phyloP scores from a whole-genome alignment of 192 early-diverging fungal species.

The Umbelopsis isabellina region DNA sequence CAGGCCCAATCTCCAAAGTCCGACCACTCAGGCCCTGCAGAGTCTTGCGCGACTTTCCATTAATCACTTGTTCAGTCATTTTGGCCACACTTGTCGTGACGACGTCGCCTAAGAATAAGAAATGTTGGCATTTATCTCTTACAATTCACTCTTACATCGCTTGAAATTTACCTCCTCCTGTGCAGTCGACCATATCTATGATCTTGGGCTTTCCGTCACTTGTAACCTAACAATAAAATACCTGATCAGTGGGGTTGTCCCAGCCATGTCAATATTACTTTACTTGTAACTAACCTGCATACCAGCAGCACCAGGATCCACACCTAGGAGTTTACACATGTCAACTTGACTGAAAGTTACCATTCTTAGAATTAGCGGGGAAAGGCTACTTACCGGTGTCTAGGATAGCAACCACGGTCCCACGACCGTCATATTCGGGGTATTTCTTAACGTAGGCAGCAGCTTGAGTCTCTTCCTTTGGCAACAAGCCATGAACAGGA shows the following conservation, averaged over 20 bases:
- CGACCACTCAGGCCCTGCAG: slow-evolving; percentile 78
- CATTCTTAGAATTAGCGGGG: neutral
- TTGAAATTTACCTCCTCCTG: slow-evolving; percentile 62
- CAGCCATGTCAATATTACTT: neutral
- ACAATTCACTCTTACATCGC: neutral
- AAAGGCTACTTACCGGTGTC: slow-evolving; percentile 68
- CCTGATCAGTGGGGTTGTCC: no score
- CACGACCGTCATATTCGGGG: slow-evolving; percentile 87
- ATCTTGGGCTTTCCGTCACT: slow-evolving; percentile 91
- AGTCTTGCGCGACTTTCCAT: slow-evolving; percentile 46
- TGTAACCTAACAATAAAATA: slow-evolving; percentile 56
- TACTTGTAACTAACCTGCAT: slow-evolving; percentile 57
- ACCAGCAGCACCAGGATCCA: slow-evolving; percentile 92
- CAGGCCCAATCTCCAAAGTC: slow-evolving; percentile 64
- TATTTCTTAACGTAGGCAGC: slow-evolving; percentile 80
- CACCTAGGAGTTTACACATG: slow-evolving; percentile 42
- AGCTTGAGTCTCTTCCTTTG: slow-evolving; percentile 82
- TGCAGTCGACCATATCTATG: slow-evolving; percentile 93
- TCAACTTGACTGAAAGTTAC: neutral
- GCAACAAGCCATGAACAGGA: slow-evolving; percentile 66
- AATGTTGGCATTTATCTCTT: neutral
- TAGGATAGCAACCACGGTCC: slow-evolving; percentile 86
- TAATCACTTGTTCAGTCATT: slow-evolving; percentile 45
- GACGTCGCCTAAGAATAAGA: slow-evolving; percentile 59
- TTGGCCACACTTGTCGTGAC: slow-evolving; percentile 63